These are phyloP conservation scores for Pichia phayaonensis DNA, from an alignment of 805 yeast genomes.

Conservation along the genomic window DNA sequence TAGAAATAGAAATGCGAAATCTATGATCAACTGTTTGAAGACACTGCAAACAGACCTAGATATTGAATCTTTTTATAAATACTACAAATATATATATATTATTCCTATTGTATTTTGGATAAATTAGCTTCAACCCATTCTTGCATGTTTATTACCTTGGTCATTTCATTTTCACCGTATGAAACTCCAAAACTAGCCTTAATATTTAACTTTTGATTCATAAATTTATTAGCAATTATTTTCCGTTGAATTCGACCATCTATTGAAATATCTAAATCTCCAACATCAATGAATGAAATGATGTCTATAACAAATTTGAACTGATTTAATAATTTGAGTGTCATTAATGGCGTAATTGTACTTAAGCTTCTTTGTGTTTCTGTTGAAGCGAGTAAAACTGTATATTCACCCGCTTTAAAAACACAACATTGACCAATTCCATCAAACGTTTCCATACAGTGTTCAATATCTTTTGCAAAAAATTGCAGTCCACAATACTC, in stretches of 20 bases:
- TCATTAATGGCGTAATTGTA: constrained; percentile 75
- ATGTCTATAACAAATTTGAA: constrained; percentile 82
- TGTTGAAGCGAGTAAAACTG: constrained; percentile 65
- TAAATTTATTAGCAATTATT: constrained; percentile 50
- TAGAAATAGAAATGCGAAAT: not conserved
- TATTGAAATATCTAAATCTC: constrained; percentile 60
- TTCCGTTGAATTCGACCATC: constrained; percentile 74
- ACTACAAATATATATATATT: too few relatives aligned
- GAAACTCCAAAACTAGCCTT: constrained; percentile 47
- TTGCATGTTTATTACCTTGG: constrained; percentile 28
- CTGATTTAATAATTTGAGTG: constrained; percentile 65
- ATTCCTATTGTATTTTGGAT: not conserved
- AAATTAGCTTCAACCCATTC: constrained; percentile 11
- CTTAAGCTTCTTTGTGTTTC: constrained; percentile 45
- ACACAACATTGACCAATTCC: constrained; percentile 39
- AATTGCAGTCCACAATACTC: constrained; percentile 89
- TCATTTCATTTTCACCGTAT: constrained; percentile 59
- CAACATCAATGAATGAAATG: constrained; percentile 66
- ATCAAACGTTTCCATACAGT: constrained; percentile 46
- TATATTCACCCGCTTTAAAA: constrained; percentile 74
- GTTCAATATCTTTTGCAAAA: constrained; percentile 79
- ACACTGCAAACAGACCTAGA: too few relatives aligned
- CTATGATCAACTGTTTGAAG: too few relatives aligned
- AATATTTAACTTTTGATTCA: constrained; percentile 37
- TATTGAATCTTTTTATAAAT: too few relatives aligned